A percentile compares a stretch with the other conserved stretches of the same genome.
These are phyloP conservation scores for Phalaenopsis aphrodite DNA, from an alignment of 106 monocot species.

Conservation along the genomic window DNA sequence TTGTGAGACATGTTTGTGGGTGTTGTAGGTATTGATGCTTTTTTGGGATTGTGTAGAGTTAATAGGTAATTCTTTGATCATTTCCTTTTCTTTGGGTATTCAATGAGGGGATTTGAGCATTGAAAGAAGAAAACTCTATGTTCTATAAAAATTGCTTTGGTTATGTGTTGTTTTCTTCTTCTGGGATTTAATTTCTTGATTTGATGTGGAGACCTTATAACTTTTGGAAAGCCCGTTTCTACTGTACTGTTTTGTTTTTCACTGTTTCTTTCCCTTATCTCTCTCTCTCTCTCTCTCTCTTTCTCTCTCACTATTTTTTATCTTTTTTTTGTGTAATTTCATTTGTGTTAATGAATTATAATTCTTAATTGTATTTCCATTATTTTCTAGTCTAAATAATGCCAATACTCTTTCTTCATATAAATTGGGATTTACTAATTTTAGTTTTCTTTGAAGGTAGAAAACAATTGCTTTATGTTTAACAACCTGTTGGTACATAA, in stretches of 20 bases:
- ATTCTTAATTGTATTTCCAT: background rate
- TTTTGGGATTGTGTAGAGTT: background rate
- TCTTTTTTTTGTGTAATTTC: background rate
- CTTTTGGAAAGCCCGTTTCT: background rate
- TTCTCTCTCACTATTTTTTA: too few species aligned
- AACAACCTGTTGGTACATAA: background rate
- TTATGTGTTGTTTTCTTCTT: too few species aligned
- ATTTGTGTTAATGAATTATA: background rate
- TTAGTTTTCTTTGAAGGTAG: background rate
- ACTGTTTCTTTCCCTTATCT: too few species aligned
- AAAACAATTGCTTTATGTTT: background rate
- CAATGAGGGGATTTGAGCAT: background rate
- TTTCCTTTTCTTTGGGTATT: background rate
- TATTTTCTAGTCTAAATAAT: background rate
- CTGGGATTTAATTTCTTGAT: too few species aligned
- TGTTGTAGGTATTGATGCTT: background rate
- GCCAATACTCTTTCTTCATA: background rate
- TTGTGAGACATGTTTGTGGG: background rate
- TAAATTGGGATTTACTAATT: background rate
- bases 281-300: too few species aligned
- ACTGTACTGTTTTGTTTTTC: background rate
- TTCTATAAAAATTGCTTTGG: too few species aligned
- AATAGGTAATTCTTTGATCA: too few species aligned
- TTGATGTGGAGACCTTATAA: background rate
- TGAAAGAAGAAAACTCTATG: background rate